Evolutionary conservation across 768 basidiomycete genomes (phyloP).

Genomic region (Leccinum fibrillosum): DNA sequence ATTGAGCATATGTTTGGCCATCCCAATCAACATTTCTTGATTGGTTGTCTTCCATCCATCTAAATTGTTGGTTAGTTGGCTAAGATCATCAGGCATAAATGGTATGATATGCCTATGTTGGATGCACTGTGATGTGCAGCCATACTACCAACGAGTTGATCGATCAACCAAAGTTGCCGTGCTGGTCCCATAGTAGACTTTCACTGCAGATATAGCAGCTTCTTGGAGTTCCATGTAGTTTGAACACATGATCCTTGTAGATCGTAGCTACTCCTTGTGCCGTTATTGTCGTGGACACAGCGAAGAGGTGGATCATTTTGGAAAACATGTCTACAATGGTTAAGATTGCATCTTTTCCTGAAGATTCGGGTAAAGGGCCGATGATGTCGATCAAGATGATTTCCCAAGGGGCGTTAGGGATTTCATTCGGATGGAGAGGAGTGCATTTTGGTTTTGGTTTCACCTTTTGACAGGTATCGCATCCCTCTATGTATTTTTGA

Average conservation of each 20-base stretch:
- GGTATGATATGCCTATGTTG: no score
- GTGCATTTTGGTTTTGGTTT: background rate
- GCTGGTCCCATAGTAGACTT: no score
- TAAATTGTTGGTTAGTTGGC: no score
- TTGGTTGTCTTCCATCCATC: no score
- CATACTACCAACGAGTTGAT: no score
- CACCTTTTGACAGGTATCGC: background rate
- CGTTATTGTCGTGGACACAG: background rate
- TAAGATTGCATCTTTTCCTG: background rate
- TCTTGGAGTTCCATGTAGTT: background rate
- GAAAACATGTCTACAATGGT: background rate
- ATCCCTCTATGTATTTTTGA: background rate
- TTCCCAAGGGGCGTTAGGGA: background rate
- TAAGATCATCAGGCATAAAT: no score
- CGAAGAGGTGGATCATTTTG: background rate
- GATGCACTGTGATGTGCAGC: no score
- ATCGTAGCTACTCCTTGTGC: background rate
- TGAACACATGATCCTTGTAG: background rate
- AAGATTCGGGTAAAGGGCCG: background rate
- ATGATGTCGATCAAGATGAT: background rate
- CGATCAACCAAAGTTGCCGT: no score
- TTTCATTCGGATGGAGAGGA: background rate
- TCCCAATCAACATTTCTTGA: no score
- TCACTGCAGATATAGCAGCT: background rate
- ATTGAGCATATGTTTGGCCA: no score